Evolutionary conservation across 768 basidiomycete genomes (phyloP).

Genomic region (Podaxis sp.): DNA sequence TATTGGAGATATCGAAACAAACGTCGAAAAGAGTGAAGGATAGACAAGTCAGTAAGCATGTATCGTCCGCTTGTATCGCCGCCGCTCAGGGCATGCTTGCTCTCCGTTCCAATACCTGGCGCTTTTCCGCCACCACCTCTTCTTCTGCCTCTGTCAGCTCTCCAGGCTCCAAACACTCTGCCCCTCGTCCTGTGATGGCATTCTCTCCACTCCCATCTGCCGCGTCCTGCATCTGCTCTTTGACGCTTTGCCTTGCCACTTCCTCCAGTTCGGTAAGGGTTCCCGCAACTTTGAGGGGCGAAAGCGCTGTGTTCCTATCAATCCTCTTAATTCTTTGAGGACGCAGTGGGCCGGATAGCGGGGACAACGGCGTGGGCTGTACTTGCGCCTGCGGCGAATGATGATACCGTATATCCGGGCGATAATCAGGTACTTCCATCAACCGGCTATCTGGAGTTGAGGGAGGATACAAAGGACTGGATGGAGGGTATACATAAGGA

Average conservation of each 20-base stretch:
- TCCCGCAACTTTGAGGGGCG: neutral
- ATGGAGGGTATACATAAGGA: conserved; percentile 1
- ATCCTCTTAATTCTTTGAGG: conserved; percentile 6
- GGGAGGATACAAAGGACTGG: neutral
- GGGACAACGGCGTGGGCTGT: neutral
- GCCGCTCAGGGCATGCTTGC: conserved; percentile 1
- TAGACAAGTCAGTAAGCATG: neutral
- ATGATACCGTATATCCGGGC: neutral
- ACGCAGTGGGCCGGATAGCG: neutral
- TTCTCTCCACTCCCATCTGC: neutral
- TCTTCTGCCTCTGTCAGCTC: conserved; percentile 1
- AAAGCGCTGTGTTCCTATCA: conserved; percentile 1
- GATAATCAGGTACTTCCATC: neutral
- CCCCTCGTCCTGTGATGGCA: neutral
- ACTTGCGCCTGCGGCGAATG: neutral
- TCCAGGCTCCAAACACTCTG: neutral
- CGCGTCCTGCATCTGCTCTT: neutral
- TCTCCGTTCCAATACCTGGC: conserved; percentile 1
- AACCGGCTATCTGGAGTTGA: neutral
- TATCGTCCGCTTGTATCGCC: neutral
- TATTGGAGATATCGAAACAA: neutral
- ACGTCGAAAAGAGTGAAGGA: neutral
- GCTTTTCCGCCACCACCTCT: neutral
- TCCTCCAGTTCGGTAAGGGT: neutral
- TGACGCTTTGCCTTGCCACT: neutral